Base-by-base conservation (phyloP, 2,329 filamentous ascomycete genomes). In the Exophiala sp. region DNA sequence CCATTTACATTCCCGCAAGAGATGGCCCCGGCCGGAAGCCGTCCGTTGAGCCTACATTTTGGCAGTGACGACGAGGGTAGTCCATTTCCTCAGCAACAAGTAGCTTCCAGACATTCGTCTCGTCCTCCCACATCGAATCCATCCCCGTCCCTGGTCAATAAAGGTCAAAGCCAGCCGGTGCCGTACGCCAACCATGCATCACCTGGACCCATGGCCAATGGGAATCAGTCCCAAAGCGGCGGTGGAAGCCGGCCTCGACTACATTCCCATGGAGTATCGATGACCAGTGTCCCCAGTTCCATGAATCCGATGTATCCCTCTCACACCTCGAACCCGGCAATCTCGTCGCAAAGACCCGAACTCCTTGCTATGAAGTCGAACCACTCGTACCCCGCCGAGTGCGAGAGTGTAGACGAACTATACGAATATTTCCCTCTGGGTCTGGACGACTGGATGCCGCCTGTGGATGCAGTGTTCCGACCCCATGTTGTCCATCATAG, bases 351-450 rank as follows among this genome's bases (percentile, higher is more conserved):
- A 22, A 42, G 50, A 22, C 53, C 56, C n/a, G 56, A 58, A 7
- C 43, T 56, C 1, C 13, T 55, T 3, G 23, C 46, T 7, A 46
- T 43, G 5, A 56, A 55, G 42, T 57, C 53, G 16, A 45, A 48
- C 13, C 35, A 50, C 2, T 37, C 52, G 8, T 56, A 48, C 46
- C 37, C 29, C 22, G 38, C 39, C 9, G 56, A 54, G 6, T 48
- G 53, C 4, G 54, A 58, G 16, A 56, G 46, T 60, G 83, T 83
- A 1, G 90, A 96, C 67, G 73, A 90, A 58, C 72, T 96, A 14
- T 96, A 96, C 65, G 90, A 97, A 69, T 96, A 97, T 65, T 96
- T 97, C 58, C 90, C 90, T 0, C 74, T 97, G 13, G 89, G 85
- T 42, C 71, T 95, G 51, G 89, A 96, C 65, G 90, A 96, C 63